Evolutionary conservation across 1,284 basidiomycete species (phyloP), one percentile per base, ranked within the genome.

Genomic region (Cutaneotrichosporon sp.): DNA sequence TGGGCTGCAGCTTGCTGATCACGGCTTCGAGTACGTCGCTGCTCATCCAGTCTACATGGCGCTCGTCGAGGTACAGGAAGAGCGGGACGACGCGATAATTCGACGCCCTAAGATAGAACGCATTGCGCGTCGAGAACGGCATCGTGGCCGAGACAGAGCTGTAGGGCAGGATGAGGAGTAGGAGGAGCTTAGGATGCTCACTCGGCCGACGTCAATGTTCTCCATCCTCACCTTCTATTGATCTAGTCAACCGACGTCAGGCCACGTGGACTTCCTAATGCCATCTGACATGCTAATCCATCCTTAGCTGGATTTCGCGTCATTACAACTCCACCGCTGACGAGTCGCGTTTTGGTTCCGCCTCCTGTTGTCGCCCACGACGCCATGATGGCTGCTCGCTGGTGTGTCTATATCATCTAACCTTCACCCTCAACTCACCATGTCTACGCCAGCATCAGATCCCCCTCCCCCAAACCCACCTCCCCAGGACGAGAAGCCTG

Each of bases 11-110:
- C 32, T 69, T 70, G 13, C 58, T 69, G 18, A 80, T 80, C 49
- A 80, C 78, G 5, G 72, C 68, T 58, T 78, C 73, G 2, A 80
- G 67, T 5, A 75, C 71, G 4, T 53, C 53, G 42, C 77, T 74
- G 32, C 67, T 67, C 76, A 80, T 80, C 78, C 78, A 80, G 64
- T 78, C 73, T 31, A 76, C 76, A 77, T 80, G 78, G 21, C 78
- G 65, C 55, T 80, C 78, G 64, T 80, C 78, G 58, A 80, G 73
- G 61, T 80, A 80, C 5, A 80, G 69, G 64, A 76, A 78, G 22
- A 76, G 68, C 2, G 78, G 78, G 22, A 78, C 65, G 18, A 77
- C 71, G 10, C 78, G 69, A 62, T 76, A 76, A 58, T 77, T 76
- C n/a, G 76, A 77, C 0, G 71, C 75, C 8, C 78, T 64, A 0